Evolutionary conservation across 805 yeast species (phyloP).

Genomic region (Cyberlindnera euphorbiae): DNA sequence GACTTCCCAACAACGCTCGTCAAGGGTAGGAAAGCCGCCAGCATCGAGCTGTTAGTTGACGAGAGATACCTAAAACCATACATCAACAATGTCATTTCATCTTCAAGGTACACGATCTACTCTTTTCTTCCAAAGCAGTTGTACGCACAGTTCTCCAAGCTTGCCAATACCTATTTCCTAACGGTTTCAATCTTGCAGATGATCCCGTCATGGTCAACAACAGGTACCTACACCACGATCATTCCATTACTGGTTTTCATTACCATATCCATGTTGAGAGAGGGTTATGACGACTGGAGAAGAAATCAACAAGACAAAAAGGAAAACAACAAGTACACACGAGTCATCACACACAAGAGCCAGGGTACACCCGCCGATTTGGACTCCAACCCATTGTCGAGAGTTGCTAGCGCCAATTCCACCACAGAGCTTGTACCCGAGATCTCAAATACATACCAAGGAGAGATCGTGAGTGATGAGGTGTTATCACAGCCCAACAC

Average conservation of each 20-base stretch:
- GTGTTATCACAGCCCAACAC: slow-evolving; percentile 20
- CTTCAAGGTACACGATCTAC: slow-evolving; percentile 78
- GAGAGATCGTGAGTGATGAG: slow-evolving; percentile 6
- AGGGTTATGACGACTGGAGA: slow-evolving; percentile 89
- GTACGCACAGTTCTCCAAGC: slow-evolving; percentile 83
- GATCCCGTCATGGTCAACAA: slow-evolving; percentile 97
- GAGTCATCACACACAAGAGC: slow-evolving; percentile 34
- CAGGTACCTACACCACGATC: slow-evolving; percentile 93
- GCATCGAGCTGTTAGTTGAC: slow-evolving; percentile 44
- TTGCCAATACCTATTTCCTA: slow-evolving; percentile 90
- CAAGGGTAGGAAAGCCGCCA: slow-evolving; percentile 21
- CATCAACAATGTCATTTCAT: slow-evolving; percentile 65
- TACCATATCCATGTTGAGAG: slow-evolving; percentile 83
- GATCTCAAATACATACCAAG: too few relatives aligned
- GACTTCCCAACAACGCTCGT: slow-evolving; percentile 26
- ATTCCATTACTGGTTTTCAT: slow-evolving; percentile 84
- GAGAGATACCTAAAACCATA: slow-evolving; percentile 64
- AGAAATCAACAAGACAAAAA: slow-evolving; percentile 80
- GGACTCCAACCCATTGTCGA: neutral
- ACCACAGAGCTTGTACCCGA: too few relatives aligned
- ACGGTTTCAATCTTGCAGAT: slow-evolving; percentile 87
- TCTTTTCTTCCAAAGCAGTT: slow-evolving; percentile 86
- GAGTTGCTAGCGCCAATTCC: slow-evolving; percentile 12
- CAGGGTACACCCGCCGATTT: neutral
- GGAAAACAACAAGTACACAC: slow-evolving; percentile 62